phyloP scores from a whole-genome alignment of 177 flowering plant genomes.

The Telopea speciosissima region DNA sequence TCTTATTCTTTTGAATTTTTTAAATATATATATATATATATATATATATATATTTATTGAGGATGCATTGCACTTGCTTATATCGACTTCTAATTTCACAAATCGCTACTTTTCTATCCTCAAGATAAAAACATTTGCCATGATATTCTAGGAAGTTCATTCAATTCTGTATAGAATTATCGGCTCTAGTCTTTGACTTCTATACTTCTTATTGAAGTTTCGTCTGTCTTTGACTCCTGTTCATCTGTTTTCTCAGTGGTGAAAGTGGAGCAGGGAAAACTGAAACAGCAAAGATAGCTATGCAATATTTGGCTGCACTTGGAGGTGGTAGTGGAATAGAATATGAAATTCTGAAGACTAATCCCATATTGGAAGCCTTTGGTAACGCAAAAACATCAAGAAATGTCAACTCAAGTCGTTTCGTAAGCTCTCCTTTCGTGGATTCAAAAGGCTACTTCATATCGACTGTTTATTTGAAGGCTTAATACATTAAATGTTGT shows the following conservation, averaged over 20 bases:
- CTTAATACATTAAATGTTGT: not conserved
- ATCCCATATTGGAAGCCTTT: slow-evolving; percentile 97
- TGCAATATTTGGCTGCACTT: slow-evolving; percentile 97
- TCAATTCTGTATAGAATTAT: not conserved
- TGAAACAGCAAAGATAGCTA: slow-evolving; percentile 96
- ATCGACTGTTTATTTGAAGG: slow-evolving; percentile 5
- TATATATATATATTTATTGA: too few relatives aligned
- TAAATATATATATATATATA: too few relatives aligned
- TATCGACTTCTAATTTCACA: too few relatives aligned
- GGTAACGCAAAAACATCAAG: slow-evolving; percentile 95
- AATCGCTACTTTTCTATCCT: too few relatives aligned
- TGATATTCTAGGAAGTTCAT: too few relatives aligned
- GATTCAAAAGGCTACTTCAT: not conserved
- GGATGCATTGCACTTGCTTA: too few relatives aligned
- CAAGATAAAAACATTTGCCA: too few relatives aligned
- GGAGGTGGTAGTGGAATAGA: slow-evolving; percentile 99
- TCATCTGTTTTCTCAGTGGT: slow-evolving; percentile 47
- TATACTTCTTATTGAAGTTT: too few relatives aligned
- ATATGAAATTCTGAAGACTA: slow-evolving; percentile 86
- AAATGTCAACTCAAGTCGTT: slow-evolving; percentile 97
- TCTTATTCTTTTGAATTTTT: too few relatives aligned
- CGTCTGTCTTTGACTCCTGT: not conserved
- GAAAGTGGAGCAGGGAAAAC: slow-evolving; percentile 99
- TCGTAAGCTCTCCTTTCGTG: slow-evolving; percentile 54
- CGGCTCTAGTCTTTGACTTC: not conserved